Conservation (phyloP, 2,329 filamentous ascomycete species). For the Emericellopsis cladophorae region DNA sequence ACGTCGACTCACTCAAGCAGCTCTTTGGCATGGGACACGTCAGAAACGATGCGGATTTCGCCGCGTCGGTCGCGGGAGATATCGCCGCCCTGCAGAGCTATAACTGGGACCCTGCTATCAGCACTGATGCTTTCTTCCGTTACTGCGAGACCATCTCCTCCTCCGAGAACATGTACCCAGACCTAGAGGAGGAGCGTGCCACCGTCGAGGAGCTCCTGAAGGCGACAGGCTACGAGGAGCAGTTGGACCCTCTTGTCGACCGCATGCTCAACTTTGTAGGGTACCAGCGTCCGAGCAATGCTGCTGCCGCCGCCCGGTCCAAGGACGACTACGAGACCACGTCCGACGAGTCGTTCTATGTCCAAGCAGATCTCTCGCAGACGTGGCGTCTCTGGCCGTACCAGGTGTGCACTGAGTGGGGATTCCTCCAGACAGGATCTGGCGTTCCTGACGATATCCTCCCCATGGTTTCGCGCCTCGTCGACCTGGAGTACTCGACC, state of each 20-base stretch:
- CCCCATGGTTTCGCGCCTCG: conserved; percentile 58
- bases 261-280: conserved; percentile 41
- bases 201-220: conserved; percentile 69
- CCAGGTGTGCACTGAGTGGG: conserved; percentile 37
- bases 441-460: conserved; percentile 50
- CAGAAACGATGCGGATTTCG: conserved; percentile 32
- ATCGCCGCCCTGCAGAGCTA: conserved; percentile 30
- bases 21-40: conserved; percentile 33
- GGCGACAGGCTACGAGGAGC: conserved; percentile 46
- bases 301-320: conserved; percentile 7
- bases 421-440: conserved; percentile 64
- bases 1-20: conserved; percentile 33
- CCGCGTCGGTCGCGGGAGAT: conserved; percentile 23
- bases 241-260: conserved; percentile 22
- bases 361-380: conserved; percentile 2
- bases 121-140: conserved; percentile 14
- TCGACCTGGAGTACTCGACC: conserved; percentile 50
- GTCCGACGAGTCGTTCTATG: conserved; percentile 10
- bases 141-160: conserved; percentile 5
- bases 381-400: conserved; percentile 6
- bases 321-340: conserved; percentile 25
- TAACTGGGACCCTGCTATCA: conserved; percentile 43
- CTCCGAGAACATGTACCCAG: conserved; percentile 2
- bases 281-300: conserved; percentile 11
- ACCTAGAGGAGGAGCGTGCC: conserved; percentile 27